These are phyloP conservation scores for Dicorynia guianensis DNA, from an alignment of 306 rosid species.

Conservation along the genomic window DNA sequence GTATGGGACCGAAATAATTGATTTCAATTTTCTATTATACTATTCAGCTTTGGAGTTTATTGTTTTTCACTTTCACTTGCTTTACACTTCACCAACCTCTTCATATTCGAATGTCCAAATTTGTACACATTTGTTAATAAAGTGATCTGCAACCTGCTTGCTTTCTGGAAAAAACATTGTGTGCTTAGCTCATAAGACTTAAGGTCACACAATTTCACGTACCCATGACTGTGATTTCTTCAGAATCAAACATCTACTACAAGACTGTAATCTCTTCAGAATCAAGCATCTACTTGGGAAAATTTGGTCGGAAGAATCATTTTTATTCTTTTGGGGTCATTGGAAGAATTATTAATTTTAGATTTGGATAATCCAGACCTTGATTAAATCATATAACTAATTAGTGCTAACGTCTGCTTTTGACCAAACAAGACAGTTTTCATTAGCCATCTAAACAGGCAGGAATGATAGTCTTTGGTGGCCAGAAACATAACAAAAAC, in stretches of 20 bases:
- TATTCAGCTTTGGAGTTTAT: too few species aligned
- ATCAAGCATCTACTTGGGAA: neutral
- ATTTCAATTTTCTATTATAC: neutral
- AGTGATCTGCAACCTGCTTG: slow-evolving; percentile 21
- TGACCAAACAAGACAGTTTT: slow-evolving; percentile 7
- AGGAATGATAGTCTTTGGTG: slow-evolving; percentile 9
- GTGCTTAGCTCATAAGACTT: neutral
- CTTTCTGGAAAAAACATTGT: slow-evolving; percentile 25
- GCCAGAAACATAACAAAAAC: slow-evolving; percentile 19
- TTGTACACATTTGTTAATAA: slow-evolving; percentile 1
- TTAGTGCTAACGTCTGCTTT: slow-evolving; percentile 28
- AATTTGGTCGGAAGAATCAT: slow-evolving; percentile 6
- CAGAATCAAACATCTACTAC: too few species aligned
- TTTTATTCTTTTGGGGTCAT: too few species aligned
- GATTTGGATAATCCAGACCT: slow-evolving; percentile 26
- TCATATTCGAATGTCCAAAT: neutral
- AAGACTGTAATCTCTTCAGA: neutral
- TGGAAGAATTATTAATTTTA: too few species aligned
- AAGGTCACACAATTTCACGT: neutral
- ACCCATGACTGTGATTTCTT: too few species aligned
- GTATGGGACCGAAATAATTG: slow-evolving; percentile 40
- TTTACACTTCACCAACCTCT: too few species aligned
- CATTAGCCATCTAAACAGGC: slow-evolving; percentile 23
- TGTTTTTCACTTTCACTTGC: too few species aligned
- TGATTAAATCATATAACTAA: slow-evolving; percentile 17